Conservation (phyloP, 2,329 filamentous ascomycete species). For the Paecilomyces fulvus region DNA sequence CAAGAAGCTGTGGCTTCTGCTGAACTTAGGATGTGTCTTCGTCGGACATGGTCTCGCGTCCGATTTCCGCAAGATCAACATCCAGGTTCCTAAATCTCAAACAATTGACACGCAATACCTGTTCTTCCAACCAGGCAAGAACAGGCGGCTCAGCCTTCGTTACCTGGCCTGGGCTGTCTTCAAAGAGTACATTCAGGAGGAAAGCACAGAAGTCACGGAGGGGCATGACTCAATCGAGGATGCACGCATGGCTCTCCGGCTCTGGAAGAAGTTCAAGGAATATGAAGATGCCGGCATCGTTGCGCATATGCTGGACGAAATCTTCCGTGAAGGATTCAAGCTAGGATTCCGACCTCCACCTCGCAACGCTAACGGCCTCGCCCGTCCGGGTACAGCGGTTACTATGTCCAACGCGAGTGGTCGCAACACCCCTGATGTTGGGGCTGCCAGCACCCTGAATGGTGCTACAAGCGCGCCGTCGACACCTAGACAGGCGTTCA, state of each 20-base stretch:
- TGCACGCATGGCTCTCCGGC: constrained; percentile 76
- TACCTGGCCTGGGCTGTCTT: constrained; percentile 88
- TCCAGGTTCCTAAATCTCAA: constrained; percentile 82
- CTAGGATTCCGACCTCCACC: constrained; percentile 50
- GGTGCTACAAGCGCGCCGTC: constrained; percentile 24
- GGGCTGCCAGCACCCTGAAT: constrained; percentile 9
- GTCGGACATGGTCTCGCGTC: constrained; percentile 88
- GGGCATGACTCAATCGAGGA: constrained; percentile 92
- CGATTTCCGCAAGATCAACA: constrained; percentile 97
- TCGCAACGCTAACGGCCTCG: constrained; percentile 27
- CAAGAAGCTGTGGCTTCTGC: constrained; percentile 94
- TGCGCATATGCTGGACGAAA: constrained; percentile 74
- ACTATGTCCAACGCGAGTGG: constrained; percentile 31
- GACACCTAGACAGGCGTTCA: constrained; percentile 34
- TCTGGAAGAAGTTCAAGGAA: constrained; percentile 85
- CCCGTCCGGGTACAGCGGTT: constrained; percentile 31
- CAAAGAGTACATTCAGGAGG: constrained; percentile 87
- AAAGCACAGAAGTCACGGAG: constrained; percentile 44
- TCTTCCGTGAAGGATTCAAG: constrained; percentile 61
- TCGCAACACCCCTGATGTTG: constrained; percentile 32
- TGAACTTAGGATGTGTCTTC: constrained; percentile 91
- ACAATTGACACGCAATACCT: constrained; percentile 91
- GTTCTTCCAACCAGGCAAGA: constrained; percentile 72
- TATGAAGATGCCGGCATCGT: constrained; percentile 79
- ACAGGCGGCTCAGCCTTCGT: constrained; percentile 80